Base-by-base conservation (phyloP, 148 eudicot genomes). In the Silene conica region DNA sequence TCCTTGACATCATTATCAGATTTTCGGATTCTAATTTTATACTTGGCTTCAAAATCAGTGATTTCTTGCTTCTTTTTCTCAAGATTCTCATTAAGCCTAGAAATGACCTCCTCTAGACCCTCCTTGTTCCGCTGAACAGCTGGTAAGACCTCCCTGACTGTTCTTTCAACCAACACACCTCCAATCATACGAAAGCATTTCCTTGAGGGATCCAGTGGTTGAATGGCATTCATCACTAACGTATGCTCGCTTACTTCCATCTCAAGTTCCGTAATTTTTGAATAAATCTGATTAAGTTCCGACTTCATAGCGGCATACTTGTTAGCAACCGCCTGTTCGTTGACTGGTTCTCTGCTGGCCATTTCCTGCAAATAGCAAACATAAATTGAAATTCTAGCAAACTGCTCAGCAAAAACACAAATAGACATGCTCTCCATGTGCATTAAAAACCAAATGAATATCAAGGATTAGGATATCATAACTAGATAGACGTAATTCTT, bases 191-290 rank as follows among this genome's bases (percentile, higher is more conserved):
- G 85, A 76, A 82, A 93, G 85, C 98, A 93, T 82, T 82, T 80
- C 80, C 98, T 84, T 9, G 95, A 84, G 19, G 89, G 92, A 76
- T 93, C 97, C 10, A 93, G 92, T 0, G 97, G 97, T 71, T 89
- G 73, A 56, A 93, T 91, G 68, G 98, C 98, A 58, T 87, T 90
- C 41, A 93, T 86, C 22, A 93, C 97, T 76, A 93, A 78, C 14
- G 97, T 76, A 81, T 93, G 97, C 73, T 93, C 98, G 31, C 95
- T 89, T 23, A 82, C 95, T 87, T 93, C 97, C 91, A 93, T 93
- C 81, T 93, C 98, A 1, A 93, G 90, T 83, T 93, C 98, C 0
- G 95, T 93, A 54, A 91, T 89, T 81, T 93, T 93, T 20, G 98
- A 91, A 82, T 93, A 86, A 23, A 86, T 77, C 83, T 93, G 97